phyloP scores from a whole-genome alignment of 1,139 yeast genomes.

The Waltiozyma solani region DNA sequence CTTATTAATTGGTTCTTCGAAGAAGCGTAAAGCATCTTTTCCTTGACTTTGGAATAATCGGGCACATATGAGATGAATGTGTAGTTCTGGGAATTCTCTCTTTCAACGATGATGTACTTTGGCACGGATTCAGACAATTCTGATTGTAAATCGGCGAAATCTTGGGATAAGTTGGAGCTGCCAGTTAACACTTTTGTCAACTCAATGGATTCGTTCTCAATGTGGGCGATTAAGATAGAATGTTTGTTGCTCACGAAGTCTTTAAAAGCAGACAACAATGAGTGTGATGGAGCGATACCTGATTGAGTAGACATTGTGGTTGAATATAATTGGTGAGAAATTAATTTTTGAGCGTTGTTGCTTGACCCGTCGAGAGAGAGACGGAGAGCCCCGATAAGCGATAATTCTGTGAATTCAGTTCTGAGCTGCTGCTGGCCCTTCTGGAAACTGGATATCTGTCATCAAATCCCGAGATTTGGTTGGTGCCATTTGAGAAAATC shows the following conservation, averaged over 20 bases:
- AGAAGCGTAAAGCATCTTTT: conserved; percentile 91
- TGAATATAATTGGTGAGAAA: too few species aligned
- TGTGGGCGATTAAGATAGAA: conserved; percentile 26
- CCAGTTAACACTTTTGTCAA: conserved; percentile 22
- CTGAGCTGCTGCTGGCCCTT: too few species aligned
- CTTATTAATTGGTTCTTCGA: conserved; percentile 68
- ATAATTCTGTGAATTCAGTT: too few species aligned
- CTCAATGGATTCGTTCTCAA: conserved; percentile 26
- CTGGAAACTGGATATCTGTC: too few species aligned
- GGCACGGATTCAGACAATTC: conserved; percentile 42
- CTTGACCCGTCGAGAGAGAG: too few species aligned
- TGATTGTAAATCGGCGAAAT: conserved; percentile 28
- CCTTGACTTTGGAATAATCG: conserved; percentile 70
- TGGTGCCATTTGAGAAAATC: too few species aligned
- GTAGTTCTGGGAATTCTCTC: conserved; percentile 13
- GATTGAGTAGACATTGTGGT: conserved; percentile 67
- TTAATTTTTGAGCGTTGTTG: too few species aligned
- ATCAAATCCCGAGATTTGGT: too few species aligned
- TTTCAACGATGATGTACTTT: conserved; percentile 43
- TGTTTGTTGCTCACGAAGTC: conserved; percentile 22
- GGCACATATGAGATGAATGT: conserved; percentile 81
- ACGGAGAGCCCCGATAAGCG: too few species aligned
- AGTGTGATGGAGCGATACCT: conserved; percentile 47
- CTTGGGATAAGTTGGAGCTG: conserved; percentile 23
- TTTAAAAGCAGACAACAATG: conserved; percentile 33